These are phyloP conservation scores for Suillus fuscotomentosus DNA, from an alignment of 768 basidiomycete genomes.

Conservation along the genomic window DNA sequence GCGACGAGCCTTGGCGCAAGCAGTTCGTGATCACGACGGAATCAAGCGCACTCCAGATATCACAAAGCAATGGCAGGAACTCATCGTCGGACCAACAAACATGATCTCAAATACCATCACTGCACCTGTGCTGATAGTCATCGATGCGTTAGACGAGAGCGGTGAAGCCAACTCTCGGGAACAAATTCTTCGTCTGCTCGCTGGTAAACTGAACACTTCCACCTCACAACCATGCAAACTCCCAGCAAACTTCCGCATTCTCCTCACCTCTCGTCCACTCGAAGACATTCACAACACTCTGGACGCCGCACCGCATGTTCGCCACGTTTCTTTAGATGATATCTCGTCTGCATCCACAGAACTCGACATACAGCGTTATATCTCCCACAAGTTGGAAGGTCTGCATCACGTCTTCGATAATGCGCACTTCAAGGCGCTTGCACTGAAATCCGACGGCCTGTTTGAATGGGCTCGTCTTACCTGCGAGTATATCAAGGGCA, in stretches of 20 bases:
- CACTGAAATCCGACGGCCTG: too few species aligned
- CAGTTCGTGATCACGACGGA: background rate
- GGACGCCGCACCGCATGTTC: slow-evolving; percentile 2
- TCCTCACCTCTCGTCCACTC: slow-evolving; percentile 14
- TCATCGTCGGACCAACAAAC: slow-evolving; percentile 13
- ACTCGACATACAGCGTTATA: slow-evolving; percentile 5
- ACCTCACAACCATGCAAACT: background rate
- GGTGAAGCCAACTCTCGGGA: slow-evolving; percentile 6
- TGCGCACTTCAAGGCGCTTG: background rate
- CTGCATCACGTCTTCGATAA: background rate
- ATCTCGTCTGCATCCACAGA: slow-evolving; percentile 1
- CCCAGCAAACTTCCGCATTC: slow-evolving; percentile 12
- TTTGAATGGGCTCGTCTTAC: too few species aligned
- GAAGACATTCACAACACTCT: slow-evolving; percentile 9
- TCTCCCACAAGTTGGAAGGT: background rate
- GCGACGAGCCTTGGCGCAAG: background rate
- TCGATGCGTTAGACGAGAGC: slow-evolving; percentile 25
- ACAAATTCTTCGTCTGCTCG: slow-evolving; percentile 15
- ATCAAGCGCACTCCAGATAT: background rate
- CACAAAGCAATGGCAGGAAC: slow-evolving; percentile 14
- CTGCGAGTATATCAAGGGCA: too few species aligned
- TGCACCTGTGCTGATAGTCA: slow-evolving; percentile 21
- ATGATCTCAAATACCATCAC: slow-evolving; percentile 3
- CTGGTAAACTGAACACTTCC: background rate
- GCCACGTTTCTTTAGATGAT: background rate